Evolutionary conservation across 306 rosid species (phyloP).

Genomic region (Dicorynia guianensis): DNA sequence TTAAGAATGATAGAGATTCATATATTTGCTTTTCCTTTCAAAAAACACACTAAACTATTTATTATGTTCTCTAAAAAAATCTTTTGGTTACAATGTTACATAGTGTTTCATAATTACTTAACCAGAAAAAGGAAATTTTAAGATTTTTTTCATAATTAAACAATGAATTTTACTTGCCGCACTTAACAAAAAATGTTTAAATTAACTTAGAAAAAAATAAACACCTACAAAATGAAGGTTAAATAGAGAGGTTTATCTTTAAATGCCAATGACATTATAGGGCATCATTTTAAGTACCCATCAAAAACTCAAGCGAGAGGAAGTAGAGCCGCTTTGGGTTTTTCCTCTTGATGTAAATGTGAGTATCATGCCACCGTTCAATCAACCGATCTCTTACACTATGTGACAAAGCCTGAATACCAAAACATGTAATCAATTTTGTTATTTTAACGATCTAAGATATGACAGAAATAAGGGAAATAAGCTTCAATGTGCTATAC

Average conservation of each 20-base stretch:
- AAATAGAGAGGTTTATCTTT: neutral
- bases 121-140: conserved; percentile 1
- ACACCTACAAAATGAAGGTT: conserved; percentile 4
- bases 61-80: neutral
- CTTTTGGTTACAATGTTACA: neutral
- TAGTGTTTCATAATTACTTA: conserved; percentile 19
- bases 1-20: neutral
- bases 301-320: conserved; percentile 83
- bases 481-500: conserved; percentile 12
- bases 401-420: conserved; percentile 69
- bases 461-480: conserved; percentile 24
- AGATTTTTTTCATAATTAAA: neutral
- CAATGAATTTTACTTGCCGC: conserved; percentile 1
- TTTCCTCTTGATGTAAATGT: conserved; percentile 67
- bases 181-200: neutral
- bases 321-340: conserved; percentile 79
- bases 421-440: conserved; percentile 38
- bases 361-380: conserved; percentile 76
- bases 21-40: conserved; percentile 5
- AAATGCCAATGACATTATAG: conserved; percentile 32
- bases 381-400: conserved; percentile 76
- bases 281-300: conserved; percentile 61
- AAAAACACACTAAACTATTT: conserved; percentile 7
- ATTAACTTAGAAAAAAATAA: conserved; percentile 29
- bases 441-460: conserved; percentile 32